Base-by-base conservation (phyloP, 2,329 filamentous ascomycete species). In the Phoma herbarum region DNA sequence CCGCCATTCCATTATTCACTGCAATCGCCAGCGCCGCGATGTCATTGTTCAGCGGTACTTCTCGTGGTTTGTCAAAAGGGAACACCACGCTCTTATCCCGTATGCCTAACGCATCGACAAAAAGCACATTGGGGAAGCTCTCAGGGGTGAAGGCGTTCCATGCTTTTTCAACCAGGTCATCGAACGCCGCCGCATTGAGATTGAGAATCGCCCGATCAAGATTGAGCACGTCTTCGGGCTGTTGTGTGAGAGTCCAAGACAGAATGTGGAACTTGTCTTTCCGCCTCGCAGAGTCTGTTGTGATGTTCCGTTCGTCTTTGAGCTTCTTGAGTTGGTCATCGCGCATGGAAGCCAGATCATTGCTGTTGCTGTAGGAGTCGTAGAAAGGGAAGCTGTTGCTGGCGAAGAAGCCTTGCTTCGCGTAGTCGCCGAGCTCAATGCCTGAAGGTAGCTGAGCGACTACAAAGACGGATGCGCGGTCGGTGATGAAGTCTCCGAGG, bases 271-370 rank as follows among this genome's bases (percentile, higher is more conserved):
- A 76, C 5, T 57, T 64, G 53, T 75, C 73, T 56, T 72, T 76
- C n/a, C 65, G 67, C 11, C 55, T 33, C 1, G 33, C 31, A 4
- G 57, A 18, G 14, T 72, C 65, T 1, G 68, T 56, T 3, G 72
- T 68, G 2, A 77, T 44, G 22, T 73, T 72, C 9, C 74, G 68
- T 26, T 74, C 66, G 11, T 52, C 57, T n/a, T 66, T 62, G 2
- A 80, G 64, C 50, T 79, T 78, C 16, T 63, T 52, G n/a, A 78
- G 54, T 48, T 80, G 78, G 52, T 79, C 77, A 4, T 62, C 48
- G 23, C 71, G 59, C 77, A 80, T 80, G 2, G 22, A 52, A 1
- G 41, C 57, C 2, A 67, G 55, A 7, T 73, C 57, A 46, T 76
- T 75, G 39, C 71, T 77, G 46, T 80, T 71, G 52, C 74, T 71